Percentiles rank a stretch among this genome's conserved stretches.
Evolutionary conservation across 2,329 filamentous ascomycete genomes (phyloP).

Genomic region (Lizonia empirigonia): DNA sequence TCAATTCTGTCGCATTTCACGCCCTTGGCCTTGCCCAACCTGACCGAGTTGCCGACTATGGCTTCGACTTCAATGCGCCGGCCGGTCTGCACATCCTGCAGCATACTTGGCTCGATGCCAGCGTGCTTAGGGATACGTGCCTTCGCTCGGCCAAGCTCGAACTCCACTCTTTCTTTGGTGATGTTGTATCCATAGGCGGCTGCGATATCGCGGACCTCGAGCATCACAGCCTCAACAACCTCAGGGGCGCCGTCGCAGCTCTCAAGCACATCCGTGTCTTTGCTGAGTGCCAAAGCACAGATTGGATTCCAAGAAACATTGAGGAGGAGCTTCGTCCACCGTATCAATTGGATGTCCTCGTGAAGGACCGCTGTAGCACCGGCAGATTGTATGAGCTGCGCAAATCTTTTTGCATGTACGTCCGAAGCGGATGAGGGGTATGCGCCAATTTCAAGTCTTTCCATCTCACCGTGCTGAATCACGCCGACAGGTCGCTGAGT

Average conservation of each 20-base stretch:
- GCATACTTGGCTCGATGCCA: conserved; percentile 58
- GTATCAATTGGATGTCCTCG: conserved; percentile 61
- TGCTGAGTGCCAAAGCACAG: conserved; percentile 60
- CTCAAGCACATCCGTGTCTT: conserved; percentile 58
- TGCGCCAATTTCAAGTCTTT: conserved; percentile 57
- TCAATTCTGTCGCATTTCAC: conserved; percentile 52
- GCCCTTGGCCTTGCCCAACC: conserved; percentile 49
- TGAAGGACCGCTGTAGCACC: conserved; percentile 57
- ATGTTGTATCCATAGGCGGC: conserved; percentile 50
- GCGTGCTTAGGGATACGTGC: conserved; percentile 42
- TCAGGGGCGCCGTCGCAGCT: conserved; percentile 47
- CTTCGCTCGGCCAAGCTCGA: conserved; percentile 48
- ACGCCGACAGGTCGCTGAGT: conserved; percentile 58
- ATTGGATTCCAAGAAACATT: conserved; percentile 68
- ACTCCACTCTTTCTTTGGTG: conserved; percentile 45
- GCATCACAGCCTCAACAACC: conserved; percentile 52
- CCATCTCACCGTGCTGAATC: conserved; percentile 55
- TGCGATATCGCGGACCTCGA: conserved; percentile 53
- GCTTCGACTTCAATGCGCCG: conserved; percentile 58
- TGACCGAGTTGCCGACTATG: conserved; percentile 56
- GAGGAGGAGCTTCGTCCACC: conserved; percentile 66
- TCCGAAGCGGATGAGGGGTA: conserved; percentile 49
- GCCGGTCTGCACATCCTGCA: conserved; percentile 53
- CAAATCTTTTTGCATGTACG: conserved; percentile 41
- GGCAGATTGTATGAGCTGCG: conserved; percentile 50